These are phyloP conservation scores for Calcarisporium arbuscula DNA, from an alignment of 2,329 filamentous ascomycete species.

Conservation along the genomic window DNA sequence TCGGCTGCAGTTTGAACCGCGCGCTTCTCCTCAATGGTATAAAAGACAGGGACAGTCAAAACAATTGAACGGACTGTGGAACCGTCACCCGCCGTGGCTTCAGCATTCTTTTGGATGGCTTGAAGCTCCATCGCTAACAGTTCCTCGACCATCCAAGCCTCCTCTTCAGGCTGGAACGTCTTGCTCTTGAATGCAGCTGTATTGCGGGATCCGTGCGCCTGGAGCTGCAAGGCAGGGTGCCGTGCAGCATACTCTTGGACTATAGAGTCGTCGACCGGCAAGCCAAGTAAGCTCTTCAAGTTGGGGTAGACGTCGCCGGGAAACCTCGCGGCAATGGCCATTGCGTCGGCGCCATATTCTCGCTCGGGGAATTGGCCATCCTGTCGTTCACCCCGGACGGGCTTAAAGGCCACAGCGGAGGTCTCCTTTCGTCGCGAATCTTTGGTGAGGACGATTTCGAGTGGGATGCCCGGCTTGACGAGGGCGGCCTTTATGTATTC, in stretches of 20 bases:
- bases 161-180: conserved; percentile 54
- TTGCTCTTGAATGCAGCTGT: conserved; percentile 80
- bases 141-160: conserved; percentile 79
- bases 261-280: conserved; percentile 53
- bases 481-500: conserved; percentile 95
- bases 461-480: conserved; percentile 92
- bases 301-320: conserved; percentile 93
- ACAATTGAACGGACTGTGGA: conserved; percentile 73
- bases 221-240: conserved; percentile 72
- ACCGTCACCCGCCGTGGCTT: conserved; percentile 70
- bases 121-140: conserved; percentile 93
- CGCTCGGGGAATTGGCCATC: conserved; percentile 74
- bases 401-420: conserved; percentile 90
- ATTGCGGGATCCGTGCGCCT: conserved; percentile 50
- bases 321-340: conserved; percentile 80
- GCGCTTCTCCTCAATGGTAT: conserved; percentile 82
- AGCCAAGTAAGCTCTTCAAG: conserved; percentile 82
- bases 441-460: conserved; percentile 96
- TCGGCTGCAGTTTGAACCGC: conserved; percentile 79
- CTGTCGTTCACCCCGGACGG: conserved; percentile 54
- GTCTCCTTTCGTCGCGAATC: conserved; percentile 95
- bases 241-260: conserved; percentile 65
- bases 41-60: conserved; percentile 85
- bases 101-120: conserved; percentile 84
- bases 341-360: conserved; percentile 84